Evolutionary conservation across 192 early-diverging fungal genomes (phyloP).

Genomic region (Martensiomyces pterosporus): DNA sequence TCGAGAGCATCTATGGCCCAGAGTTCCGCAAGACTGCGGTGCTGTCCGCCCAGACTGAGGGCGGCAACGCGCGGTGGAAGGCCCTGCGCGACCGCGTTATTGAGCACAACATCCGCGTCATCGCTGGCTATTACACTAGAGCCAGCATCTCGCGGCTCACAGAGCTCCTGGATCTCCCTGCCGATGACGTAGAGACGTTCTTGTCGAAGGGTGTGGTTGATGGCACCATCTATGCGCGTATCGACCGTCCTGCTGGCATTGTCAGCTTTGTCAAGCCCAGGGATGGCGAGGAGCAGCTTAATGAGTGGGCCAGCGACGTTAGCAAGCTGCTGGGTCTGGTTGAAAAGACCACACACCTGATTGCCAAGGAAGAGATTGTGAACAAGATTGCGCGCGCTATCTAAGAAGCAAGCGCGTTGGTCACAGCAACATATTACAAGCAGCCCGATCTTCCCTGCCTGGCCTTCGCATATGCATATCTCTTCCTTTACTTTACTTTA

Average conservation of each 20-base stretch:
- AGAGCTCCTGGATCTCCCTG: conserved; percentile 82
- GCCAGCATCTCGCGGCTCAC: conserved; percentile 82
- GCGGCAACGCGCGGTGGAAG: conserved; percentile 73
- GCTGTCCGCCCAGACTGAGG: conserved; percentile 68
- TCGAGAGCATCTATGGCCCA: conserved; percentile 84
- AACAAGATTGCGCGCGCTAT: conserved; percentile 72
- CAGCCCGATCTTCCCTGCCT: too few species aligned
- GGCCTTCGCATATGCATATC: too few species aligned
- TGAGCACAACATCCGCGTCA: conserved; percentile 98
- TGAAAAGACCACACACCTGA: conserved; percentile 90
- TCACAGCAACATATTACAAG: too few species aligned
- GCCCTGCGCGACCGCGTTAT: conserved; percentile 90
- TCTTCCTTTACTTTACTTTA: too few species aligned
- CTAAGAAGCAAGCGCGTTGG: too few species aligned
- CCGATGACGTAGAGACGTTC: conserved; percentile 84
- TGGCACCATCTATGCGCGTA: conserved; percentile 93
- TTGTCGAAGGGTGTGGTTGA: conserved; percentile 89
- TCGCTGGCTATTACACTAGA: conserved; percentile 93
- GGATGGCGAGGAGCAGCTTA: conserved; percentile 85
- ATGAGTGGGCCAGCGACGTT: conserved; percentile 91
- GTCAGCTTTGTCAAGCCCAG: conserved; percentile 81
- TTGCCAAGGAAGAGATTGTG: conserved; percentile 88
- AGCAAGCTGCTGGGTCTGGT: conserved; percentile 84
- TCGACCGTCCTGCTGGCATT: conserved; percentile 89
- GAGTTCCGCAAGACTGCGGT: conserved; percentile 70